Conservation (phyloP, 257 asterid genomes). For the Gardenia jasminoides region DNA sequence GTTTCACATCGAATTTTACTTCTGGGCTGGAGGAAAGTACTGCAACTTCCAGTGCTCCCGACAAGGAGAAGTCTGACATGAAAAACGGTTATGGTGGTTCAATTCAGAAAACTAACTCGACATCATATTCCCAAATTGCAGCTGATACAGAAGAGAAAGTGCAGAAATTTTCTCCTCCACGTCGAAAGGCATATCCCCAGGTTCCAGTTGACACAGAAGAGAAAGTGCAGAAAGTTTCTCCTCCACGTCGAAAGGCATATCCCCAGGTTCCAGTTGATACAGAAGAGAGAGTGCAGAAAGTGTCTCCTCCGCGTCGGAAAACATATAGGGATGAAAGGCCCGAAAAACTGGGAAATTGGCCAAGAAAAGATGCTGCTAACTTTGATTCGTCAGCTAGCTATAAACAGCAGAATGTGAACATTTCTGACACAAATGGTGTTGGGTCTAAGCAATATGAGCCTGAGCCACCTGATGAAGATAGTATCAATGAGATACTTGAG, state of each 20-base stretch:
- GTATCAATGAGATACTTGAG: conserved; percentile 88
- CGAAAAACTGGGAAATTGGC: conserved; percentile 53
- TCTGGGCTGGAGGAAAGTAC: conserved; percentile 59
- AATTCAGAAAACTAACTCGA: conserved; percentile 51
- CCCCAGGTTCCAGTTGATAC: background rate
- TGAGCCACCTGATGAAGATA: conserved; percentile 52
- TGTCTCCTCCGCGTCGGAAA: background rate
- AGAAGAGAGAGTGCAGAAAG: conserved; percentile 2
- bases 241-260: background rate
- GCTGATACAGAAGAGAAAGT: conserved; percentile 62
- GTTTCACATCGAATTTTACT: conserved; percentile 42
- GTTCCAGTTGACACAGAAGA: conserved; percentile 55
- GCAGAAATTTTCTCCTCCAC: conserved; percentile 76
- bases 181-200: conserved; percentile 41
- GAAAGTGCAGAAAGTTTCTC: conserved; percentile 5
- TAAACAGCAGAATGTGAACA: conserved; percentile 46
- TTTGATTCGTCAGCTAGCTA: conserved; percentile 43
- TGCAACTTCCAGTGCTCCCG: conserved; percentile 37
- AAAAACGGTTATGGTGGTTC: conserved; percentile 45
- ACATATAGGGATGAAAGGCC: conserved; percentile 59
- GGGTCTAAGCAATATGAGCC: conserved; percentile 46
- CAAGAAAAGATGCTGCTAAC: conserved; percentile 48
- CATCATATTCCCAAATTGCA: conserved; percentile 44
- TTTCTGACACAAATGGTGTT: conserved; percentile 35
- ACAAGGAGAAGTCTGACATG: conserved; percentile 46